Percentiles rank a stretch among this genome's conserved stretches.
phyloP scores from a whole-genome alignment of 1,139 yeast species.

The Diutina neorugosa region DNA sequence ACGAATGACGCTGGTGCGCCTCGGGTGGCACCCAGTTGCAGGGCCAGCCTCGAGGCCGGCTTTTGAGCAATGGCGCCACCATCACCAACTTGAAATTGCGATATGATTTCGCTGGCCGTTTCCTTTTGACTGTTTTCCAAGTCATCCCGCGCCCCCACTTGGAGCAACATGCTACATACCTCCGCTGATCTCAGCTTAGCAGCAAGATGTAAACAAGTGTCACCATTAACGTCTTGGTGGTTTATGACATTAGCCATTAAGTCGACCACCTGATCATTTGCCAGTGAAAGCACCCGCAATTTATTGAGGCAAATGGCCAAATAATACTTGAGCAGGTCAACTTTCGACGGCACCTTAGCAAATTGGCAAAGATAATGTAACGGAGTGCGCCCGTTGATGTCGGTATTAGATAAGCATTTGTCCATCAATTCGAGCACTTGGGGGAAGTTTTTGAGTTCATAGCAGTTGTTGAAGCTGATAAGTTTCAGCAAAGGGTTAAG shows the following conservation, averaged over 20 bases:
- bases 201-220: slow-evolving; percentile 58
- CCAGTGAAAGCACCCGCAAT: slow-evolving; percentile 20
- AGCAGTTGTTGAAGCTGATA: slow-evolving; percentile 79
- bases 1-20: neutral
- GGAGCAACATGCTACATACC: neutral
- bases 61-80: neutral
- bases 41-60: neutral
- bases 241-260: slow-evolving; percentile 50
- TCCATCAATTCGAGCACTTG: slow-evolving; percentile 59
- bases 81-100: slow-evolving; percentile 9
- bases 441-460: slow-evolving; percentile 65
- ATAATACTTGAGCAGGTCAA: slow-evolving; percentile 30
- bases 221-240: slow-evolving; percentile 59
- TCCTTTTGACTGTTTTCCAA: slow-evolving; percentile 2
- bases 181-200: slow-evolving; percentile 11
- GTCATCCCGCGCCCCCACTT: neutral
- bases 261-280: slow-evolving; percentile 21
- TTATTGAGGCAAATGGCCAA: slow-evolving; percentile 26
- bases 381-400: slow-evolving; percentile 60
- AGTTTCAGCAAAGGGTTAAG: slow-evolving; percentile 78
- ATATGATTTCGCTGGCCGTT: slow-evolving; percentile 20
- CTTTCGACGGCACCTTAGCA: slow-evolving; percentile 38
- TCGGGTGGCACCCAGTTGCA: neutral
- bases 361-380: slow-evolving; percentile 61
- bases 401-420: slow-evolving; percentile 61